Conservation (phyloP, 805 yeast species). For the Metschnikowia corniflorae region DNA sequence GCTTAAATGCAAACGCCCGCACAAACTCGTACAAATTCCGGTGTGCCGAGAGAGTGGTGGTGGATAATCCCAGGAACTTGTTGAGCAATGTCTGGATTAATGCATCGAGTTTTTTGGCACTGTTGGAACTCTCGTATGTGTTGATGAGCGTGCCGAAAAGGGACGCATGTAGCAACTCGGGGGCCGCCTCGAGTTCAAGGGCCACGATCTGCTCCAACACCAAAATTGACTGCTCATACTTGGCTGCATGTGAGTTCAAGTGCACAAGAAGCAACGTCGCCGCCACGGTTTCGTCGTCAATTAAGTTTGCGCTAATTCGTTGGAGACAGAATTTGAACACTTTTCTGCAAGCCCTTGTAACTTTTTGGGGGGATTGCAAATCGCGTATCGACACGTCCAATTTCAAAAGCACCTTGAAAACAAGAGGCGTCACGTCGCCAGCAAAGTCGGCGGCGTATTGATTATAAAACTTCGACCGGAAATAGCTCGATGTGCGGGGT, state of each 20-base stretch:
- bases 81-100: constrained; percentile 4
- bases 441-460: constrained; percentile 22
- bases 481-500: constrained; percentile 22
- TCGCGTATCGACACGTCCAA: constrained; percentile 28
- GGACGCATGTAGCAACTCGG: constrained; percentile 9
- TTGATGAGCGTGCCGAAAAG: constrained; percentile 11
- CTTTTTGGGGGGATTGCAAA: constrained; percentile 17
- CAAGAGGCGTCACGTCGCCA: constrained; percentile 31
- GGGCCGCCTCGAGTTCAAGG: constrained; percentile 7
- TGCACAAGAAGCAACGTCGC: constrained; percentile 30
- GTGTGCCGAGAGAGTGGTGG: constrained; percentile 13
- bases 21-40: constrained; percentile 24
- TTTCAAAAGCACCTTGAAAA: constrained; percentile 28
- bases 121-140: constrained; percentile 9
- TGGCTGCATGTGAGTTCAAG: constrained; percentile 19
- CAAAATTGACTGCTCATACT: constrained; percentile 24
- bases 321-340: constrained; percentile 14
- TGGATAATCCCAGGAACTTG: constrained; percentile 5
- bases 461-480: constrained; percentile 19
- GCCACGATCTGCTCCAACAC: constrained; percentile 14
- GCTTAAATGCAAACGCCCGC: constrained; percentile 31
- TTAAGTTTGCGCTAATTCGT: background rate
- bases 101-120: constrained; percentile 3
- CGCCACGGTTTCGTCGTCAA: constrained; percentile 19
- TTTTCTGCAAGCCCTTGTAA: constrained; percentile 18